phyloP scores from a whole-genome alignment of 2,329 filamentous ascomycete genomes.

The Bipolaris oryzae region DNA sequence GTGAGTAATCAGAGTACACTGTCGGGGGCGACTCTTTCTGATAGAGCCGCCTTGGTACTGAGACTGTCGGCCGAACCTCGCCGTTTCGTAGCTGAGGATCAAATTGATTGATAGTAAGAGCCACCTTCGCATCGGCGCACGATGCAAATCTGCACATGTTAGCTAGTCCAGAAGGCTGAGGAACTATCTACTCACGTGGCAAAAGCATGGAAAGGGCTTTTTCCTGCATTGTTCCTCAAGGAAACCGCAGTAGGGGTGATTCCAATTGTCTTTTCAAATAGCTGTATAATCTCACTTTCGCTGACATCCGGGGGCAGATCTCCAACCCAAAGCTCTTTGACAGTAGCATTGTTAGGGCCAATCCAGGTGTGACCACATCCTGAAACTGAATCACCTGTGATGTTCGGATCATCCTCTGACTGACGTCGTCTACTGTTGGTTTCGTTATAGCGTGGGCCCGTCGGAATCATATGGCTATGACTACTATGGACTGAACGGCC shows the following conservation, averaged over 20 bases:
- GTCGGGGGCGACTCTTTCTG: constrained; percentile 14
- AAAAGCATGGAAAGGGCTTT: constrained; percentile 23
- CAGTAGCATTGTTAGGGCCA: constrained; percentile 34
- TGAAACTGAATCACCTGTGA: constrained; percentile 24
- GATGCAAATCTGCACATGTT: constrained; percentile 22
- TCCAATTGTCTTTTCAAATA: constrained; percentile 25
- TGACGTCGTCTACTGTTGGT: neutral
- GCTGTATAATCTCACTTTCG: constrained; percentile 17
- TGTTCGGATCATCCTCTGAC: constrained; percentile 22
- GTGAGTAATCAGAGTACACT: constrained; percentile 1
- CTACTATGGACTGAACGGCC: constrained; percentile 19
- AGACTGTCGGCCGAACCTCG: constrained; percentile 14
- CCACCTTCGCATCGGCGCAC: constrained; percentile 20
- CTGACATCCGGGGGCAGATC: constrained; percentile 27
- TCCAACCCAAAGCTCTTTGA: constrained; percentile 36
- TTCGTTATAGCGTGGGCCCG: constrained; percentile 7
- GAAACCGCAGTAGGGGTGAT: constrained; percentile 15
- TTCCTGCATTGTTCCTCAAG: constrained; percentile 5
- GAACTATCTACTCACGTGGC: constrained; percentile 20
- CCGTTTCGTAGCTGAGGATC: constrained; percentile 19
- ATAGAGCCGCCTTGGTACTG: constrained; percentile 33
- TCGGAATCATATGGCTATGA: constrained; percentile 13
- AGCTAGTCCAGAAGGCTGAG: constrained; percentile 6
- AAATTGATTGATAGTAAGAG: constrained; percentile 14
- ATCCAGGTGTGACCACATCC: constrained; percentile 41